Evolutionary conservation across 2,329 filamentous ascomycete genomes (phyloP), one percentile per base, ranked within the genome.

Genomic region (Harringtonia aguacate): DNA sequence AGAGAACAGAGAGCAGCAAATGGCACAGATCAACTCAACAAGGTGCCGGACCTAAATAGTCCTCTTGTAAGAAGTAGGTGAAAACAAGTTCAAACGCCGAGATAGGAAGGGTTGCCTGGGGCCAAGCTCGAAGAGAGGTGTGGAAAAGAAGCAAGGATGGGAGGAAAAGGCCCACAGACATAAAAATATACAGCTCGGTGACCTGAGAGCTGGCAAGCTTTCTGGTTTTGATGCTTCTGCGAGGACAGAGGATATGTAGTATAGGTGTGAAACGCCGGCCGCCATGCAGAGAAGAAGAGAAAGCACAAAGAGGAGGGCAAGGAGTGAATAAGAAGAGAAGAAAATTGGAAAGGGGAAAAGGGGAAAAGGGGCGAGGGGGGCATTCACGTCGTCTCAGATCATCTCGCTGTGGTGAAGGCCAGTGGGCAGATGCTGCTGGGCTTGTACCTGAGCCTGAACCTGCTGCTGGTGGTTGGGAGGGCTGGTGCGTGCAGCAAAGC

Each of bases 391-490:
- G 27, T 49, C n/a, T 58, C 60, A 78, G 51, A 78, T 71, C 70
- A 79, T 71, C 59, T 77, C 73, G 56, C 65, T 73, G 43, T 61
- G 62, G 50, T 73, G 65, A 30, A 77, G 57, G 1, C 74, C 74
- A 13, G 71, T 77, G 27, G 68, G 65, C 37, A 67, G 61, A 45
- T 65, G 62, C 36, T 66, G 53, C 46, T 52, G 44, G 17, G 47
- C 51, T 48, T 64, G 39, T 7, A 8, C 17, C 9, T 17, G 36
- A 4, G 6, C 13, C 21, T n/a, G n/a, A 24, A 13, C 4, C 43
- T 41, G 44, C 43, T 45, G 43, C 40, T 48, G 48, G 17, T 48
- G 48, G 27, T 63, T 58, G 31, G 61, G 58, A 28, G 44, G 62
- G 58, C 46, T 73, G 61, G 46, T 42, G 44, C 46, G 39, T 0